Base-by-base conservation (phyloP, 2,329 filamentous ascomycete genomes). In the Aspergillus eucalypticola region DNA sequence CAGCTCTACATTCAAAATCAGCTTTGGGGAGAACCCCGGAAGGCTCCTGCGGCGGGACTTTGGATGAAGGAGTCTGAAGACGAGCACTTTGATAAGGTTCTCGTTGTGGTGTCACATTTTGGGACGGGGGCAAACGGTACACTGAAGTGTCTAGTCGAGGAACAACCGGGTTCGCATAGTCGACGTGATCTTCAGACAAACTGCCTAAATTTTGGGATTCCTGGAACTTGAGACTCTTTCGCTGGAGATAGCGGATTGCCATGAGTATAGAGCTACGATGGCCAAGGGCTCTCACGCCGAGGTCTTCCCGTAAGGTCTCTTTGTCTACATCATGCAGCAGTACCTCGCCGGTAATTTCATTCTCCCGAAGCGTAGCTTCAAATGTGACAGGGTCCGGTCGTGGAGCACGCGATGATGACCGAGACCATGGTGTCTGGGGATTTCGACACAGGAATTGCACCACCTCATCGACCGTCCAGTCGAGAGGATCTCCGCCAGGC, bases 401-500 rank as follows among this genome's bases (percentile, higher is more conserved):
- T 59, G 71, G 70, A 15, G 67, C 61, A 6, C 67, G 66, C 10
- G 66, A 60, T n/a, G 66, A 61, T 15, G 69, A 73, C 19, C 66
- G 64, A 8, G 72, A 68, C 76, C 77, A 79, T 54, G 73, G 69
- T 8, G 84, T 81, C 51, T 79, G 78, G 3, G 79, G 70, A 2
- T 78, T 69, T 21, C 83, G 80, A 70, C 88, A 91, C 3, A 96
- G 79, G 68, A 88, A 87, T 15, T 80, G 72, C 8, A 90, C 83
- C 10, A 96, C 85, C 38, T 86, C 82, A 39, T 89, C 86, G 32
- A 88, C 81, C 38, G 84, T 83, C 92, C 92, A 96, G 56, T 83
- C 70, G 73, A 88, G 89, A n/a, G 92, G 91, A 75, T 96, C 91
- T 15, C 74, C 72, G 51, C 74, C 62, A 25, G 63, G 56, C 19